Conservation (phyloP, 164 flowering plant genomes). For the Macadamia integrifolia region DNA sequence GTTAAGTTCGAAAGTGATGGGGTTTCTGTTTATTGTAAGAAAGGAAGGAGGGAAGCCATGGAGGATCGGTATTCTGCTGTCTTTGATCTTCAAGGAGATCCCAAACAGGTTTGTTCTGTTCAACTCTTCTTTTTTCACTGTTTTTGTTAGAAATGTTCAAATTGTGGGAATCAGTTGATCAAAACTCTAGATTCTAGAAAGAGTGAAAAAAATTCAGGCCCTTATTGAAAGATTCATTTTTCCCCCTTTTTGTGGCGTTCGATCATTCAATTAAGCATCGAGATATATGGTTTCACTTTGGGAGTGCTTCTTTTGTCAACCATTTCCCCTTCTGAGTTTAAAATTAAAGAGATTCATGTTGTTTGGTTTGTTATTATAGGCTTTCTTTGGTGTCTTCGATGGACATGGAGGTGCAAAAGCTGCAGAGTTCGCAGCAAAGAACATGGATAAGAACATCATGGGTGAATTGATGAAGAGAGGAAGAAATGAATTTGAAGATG, state of each 20-base stretch:
- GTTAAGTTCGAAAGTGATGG: constrained; percentile 42
- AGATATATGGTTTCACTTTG: too few relatives aligned
- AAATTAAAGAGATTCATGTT: too few relatives aligned
- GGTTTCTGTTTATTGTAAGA: constrained; percentile 71
- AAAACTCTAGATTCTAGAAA: too few relatives aligned
- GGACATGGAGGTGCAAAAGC: constrained; percentile 82
- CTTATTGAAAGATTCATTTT: too few relatives aligned
- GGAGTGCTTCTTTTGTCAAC: too few relatives aligned
- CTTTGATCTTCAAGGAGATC: constrained; percentile 45
- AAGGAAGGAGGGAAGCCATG: constrained; percentile 72
- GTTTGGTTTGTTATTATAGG: neutral
- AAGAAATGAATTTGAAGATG: constrained; percentile 29
- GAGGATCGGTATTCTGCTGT: constrained; percentile 80
- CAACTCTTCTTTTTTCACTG: too few relatives aligned
- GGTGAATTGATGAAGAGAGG: constrained; percentile 26
- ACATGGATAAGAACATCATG: constrained; percentile 49
- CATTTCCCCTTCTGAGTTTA: too few relatives aligned
- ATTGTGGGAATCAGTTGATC: too few relatives aligned
- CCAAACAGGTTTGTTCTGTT: constrained; percentile 56
- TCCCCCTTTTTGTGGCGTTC: too few relatives aligned
- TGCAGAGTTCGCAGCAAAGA: constrained; percentile 58
- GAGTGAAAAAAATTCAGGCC: too few relatives aligned
- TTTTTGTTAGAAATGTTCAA: too few relatives aligned
- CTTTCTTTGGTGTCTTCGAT: constrained; percentile 63
- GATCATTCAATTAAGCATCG: too few relatives aligned